Percentiles rank a stretch among this genome's conserved stretches.
These are phyloP conservation scores for Pythium dissimile DNA, from an alignment of 352 stramenopile species.

Conservation along the genomic window DNA sequence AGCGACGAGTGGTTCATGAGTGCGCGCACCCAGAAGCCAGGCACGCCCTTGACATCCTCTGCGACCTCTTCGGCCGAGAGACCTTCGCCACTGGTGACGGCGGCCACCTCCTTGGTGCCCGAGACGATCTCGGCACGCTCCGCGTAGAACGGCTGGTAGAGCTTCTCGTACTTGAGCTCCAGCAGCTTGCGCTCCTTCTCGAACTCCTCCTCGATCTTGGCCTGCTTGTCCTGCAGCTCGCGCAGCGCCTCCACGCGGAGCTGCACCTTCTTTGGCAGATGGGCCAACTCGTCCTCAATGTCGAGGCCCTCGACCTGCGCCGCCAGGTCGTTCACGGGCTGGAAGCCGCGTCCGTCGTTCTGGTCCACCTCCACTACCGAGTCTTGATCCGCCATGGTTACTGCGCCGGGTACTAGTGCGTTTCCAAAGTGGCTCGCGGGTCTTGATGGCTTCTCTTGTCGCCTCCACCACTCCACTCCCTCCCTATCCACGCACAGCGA, in stretches of 20 bases:
- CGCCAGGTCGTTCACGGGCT: constrained; percentile 43
- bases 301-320: constrained; percentile 36
- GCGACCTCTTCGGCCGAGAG: constrained; percentile 30
- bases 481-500: not conserved
- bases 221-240: constrained; percentile 75
- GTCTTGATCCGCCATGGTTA: constrained; percentile 37
- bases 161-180: constrained; percentile 87
- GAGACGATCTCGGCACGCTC: constrained; percentile 74
- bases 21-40: constrained; percentile 82
- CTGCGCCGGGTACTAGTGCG: too few species aligned
- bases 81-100: constrained; percentile 40
- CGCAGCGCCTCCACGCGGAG: constrained; percentile 63
- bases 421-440: constrained; percentile 14
- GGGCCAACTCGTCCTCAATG: constrained; percentile 56
- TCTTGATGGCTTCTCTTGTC: constrained; percentile 16
- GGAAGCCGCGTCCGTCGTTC: constrained; percentile 58
- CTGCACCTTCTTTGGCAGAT: constrained; percentile 68
- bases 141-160: constrained; percentile 81
- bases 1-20: constrained; percentile 85
- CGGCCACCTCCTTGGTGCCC: constrained; percentile 71
- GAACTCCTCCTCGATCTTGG: constrained; percentile 75
- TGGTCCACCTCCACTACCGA: constrained; percentile 61
- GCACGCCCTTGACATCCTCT: constrained; percentile 70
- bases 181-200: constrained; percentile 81
- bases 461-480: constrained; percentile 5